Conservation (phyloP, 768 basidiomycete species). For the Boletus insuetus region DNA sequence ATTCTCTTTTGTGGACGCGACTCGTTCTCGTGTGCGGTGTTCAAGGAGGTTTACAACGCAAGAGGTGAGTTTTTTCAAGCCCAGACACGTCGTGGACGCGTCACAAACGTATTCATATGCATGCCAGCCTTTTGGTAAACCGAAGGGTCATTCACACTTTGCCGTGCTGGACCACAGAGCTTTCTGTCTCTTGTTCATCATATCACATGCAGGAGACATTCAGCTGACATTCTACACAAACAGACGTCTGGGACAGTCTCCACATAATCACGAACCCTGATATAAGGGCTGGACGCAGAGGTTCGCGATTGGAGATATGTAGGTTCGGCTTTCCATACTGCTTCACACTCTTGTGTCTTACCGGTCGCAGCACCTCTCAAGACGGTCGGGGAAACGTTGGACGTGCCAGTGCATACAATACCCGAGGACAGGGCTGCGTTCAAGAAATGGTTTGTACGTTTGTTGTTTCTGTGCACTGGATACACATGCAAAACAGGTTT, state of each 20-base stretch:
- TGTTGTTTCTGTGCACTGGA: not conserved
- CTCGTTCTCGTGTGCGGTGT: constrained; percentile 76
- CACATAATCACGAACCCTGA: constrained; percentile 73
- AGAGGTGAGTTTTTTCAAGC: constrained; percentile 44
- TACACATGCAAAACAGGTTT: constrained; percentile 4
- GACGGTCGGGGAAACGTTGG: constrained; percentile 48
- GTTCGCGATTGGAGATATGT: constrained; percentile 58
- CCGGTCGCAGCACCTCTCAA: constrained; percentile 64
- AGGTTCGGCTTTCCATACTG: not conserved
- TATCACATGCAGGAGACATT: not conserved
- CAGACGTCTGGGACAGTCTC: constrained; percentile 78
- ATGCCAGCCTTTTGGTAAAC: not conserved
- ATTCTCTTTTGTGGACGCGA: constrained; percentile 89
- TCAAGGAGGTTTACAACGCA: constrained; percentile 61
- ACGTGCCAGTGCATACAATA: constrained; percentile 57
- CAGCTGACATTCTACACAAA: constrained; percentile 11
- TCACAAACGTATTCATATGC: not conserved
- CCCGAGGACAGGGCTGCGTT: constrained; percentile 61
- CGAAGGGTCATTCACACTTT: not conserved
- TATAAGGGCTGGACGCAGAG: constrained; percentile 57
- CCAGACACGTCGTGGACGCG: not conserved
- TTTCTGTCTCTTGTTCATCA: not conserved
- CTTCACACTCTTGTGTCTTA: not conserved
- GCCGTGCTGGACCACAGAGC: not conserved
- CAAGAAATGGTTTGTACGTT: constrained; percentile 60